Evolutionary conservation across 345 rosid genomes (phyloP), one percentile per base, ranked within the genome.

Genomic region (Populus pruinosa): DNA sequence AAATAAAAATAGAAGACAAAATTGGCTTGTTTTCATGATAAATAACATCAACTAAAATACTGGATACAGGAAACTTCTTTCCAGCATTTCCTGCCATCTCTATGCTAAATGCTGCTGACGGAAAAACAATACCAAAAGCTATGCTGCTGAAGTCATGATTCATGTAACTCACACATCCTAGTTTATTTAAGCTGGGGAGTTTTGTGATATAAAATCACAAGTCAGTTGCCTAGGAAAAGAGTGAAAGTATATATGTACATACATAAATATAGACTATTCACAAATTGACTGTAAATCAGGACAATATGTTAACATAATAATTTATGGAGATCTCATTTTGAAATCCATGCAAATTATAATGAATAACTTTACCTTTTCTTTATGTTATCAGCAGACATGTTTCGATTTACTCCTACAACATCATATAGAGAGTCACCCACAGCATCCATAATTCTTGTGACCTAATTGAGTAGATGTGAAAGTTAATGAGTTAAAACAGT

Each of bases 371-470:
- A 95, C 99, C 88, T 91, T 86, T 95, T 95, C 90, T 95, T 95
- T 86, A 93, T 80, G 68, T 91, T 91, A 49, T 92, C 94, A 8
- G 89, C 81, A 56, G 93, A 71, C 90, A 88, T 93, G 21, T 87
- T 93, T 25, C 84, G 88, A 79, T 91, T 91, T 62, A 86, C 94
- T 71, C 99, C 99, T 21, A 95, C 77, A 70, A 93, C 84, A 62
- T 93, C 97, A 67, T 93, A 95, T 14, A 91, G 96, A 82, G 86
- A 85, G 83, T 90, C 87, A 75, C 77, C 83, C 61, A 88, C 97
- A 86, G 84, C 89, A 75, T 82, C 96, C 96, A 95, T 89, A 20
- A 93, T 91, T 81, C 97, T 89, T 43, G 97, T 88, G 70, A 95
- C 98, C 98, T 94, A 85, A 53, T 70, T 62, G 81, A 7, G 41